phyloP scores from a whole-genome alignment of 768 basidiomycete species.

The Termitomyces sp. region DNA sequence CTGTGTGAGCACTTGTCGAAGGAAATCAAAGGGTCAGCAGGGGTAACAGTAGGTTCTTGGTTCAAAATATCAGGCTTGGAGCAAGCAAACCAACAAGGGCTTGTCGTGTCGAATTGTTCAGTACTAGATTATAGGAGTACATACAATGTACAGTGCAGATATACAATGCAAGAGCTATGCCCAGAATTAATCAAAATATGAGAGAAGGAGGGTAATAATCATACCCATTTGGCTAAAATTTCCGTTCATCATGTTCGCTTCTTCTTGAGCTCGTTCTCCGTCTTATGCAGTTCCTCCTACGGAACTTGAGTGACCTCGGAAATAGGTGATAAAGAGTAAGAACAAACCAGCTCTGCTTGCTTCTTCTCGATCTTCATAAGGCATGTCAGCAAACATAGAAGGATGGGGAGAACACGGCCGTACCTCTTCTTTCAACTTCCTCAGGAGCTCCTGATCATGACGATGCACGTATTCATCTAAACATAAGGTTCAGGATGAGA shows the following conservation, averaged over 20 bases:
- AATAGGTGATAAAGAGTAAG: neutral
- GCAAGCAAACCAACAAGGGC: neutral
- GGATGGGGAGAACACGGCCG: constrained; percentile 10
- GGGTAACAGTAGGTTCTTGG: neutral
- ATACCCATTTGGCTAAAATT: neutral
- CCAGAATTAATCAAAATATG: neutral
- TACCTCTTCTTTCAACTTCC: constrained; percentile 58
- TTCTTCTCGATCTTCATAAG: constrained; percentile 29
- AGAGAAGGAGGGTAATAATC: neutral
- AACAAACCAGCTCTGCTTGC: constrained; percentile 30
- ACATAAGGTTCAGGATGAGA: constrained; percentile 3
- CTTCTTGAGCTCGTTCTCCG: constrained; percentile 21
- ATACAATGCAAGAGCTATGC: neutral
- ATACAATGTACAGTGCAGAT: neutral
- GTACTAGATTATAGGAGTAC: neutral
- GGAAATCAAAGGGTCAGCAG: neutral
- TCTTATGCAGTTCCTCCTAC: constrained; percentile 22
- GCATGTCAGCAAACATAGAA: neutral
- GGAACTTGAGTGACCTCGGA: neutral
- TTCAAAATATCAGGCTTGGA: neutral
- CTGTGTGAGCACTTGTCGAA: neutral
- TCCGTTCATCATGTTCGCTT: constrained; percentile 8
- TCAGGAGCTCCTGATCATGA: constrained; percentile 55
- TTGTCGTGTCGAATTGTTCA: neutral
- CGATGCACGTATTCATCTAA: constrained; percentile 62